phyloP scores from a whole-genome alignment of 2,329 filamentous ascomycete species.

The Myriosclerotinia curreyana region DNA sequence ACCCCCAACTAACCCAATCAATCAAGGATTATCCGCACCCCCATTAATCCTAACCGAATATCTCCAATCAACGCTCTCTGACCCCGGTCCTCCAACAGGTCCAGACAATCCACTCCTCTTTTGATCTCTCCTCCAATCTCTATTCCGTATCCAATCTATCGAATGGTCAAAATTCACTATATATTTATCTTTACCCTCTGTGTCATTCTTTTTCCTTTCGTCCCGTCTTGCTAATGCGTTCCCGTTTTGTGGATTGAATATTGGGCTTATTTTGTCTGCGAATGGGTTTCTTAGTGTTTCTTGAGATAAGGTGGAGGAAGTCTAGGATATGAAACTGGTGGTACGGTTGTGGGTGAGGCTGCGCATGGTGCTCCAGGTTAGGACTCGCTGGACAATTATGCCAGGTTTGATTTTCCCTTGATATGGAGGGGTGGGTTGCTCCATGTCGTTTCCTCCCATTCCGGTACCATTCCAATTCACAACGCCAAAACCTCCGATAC shows the following conservation, averaged over 20 bases:
- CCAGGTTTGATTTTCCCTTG: not conserved
- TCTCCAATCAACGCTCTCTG: not conserved
- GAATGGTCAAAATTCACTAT: not conserved
- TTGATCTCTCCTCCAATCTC: not conserved
- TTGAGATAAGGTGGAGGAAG: not conserved
- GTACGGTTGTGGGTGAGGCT: not conserved
- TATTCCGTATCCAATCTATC: not conserved
- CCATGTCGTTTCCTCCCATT: not conserved
- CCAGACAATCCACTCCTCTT: not conserved
- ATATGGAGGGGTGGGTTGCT: not conserved
- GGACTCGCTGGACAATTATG: not conserved
- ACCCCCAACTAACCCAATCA: not conserved
- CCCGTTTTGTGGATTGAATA: not conserved
- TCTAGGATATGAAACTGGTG: not conserved
- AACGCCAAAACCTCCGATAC: not conserved
- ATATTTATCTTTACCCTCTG: not conserved
- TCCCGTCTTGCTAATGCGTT: not conserved
- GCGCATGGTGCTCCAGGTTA: not conserved
- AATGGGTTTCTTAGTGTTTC: not conserved
- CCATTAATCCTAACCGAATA: slow-evolving; percentile 4
- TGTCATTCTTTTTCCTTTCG: not conserved
- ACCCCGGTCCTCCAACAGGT: not conserved
- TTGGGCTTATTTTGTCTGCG: not conserved
- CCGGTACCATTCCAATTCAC: not conserved
- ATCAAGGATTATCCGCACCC: not conserved